Conservation (phyloP, 2,329 filamentous ascomycete species). For the Claviceps spartinae region DNA sequence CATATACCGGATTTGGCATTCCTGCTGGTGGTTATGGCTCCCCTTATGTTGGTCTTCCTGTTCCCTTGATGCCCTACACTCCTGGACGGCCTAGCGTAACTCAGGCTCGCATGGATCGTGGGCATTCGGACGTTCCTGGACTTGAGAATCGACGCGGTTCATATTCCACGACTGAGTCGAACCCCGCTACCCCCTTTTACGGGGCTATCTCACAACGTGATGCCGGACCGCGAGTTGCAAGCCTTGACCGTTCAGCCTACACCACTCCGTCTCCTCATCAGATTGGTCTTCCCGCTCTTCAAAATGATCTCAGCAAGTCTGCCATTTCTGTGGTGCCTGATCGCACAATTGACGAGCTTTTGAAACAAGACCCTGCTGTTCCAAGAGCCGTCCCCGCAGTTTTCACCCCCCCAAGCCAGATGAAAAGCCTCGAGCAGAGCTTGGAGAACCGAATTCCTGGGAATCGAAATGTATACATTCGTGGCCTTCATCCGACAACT, state of each 20-base stretch:
- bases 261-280: slow-evolving; percentile 55
- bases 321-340: slow-evolving; percentile 27
- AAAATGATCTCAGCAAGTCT: slow-evolving; percentile 29
- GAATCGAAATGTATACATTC: slow-evolving; percentile 97
- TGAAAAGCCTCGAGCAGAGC: slow-evolving; percentile 86
- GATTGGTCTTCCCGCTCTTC: slow-evolving; percentile 27
- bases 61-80: slow-evolving; percentile 35
- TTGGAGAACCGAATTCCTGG: slow-evolving; percentile 82
- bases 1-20: slow-evolving; percentile 20
- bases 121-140: slow-evolving; percentile 42
- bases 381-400: slow-evolving; percentile 82
- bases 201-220: slow-evolving; percentile 45
- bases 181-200: slow-evolving; percentile 52
- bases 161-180: slow-evolving; percentile 55
- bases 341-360: slow-evolving; percentile 46
- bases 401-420: slow-evolving; percentile 70
- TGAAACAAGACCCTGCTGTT: slow-evolving; percentile 66
- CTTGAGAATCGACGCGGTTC: slow-evolving; percentile 54
- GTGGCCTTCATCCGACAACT: slow-evolving; percentile 86
- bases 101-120: slow-evolving; percentile 33
- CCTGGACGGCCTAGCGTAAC: slow-evolving; percentile 33
- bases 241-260: slow-evolving; percentile 49
- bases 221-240: slow-evolving; percentile 43
- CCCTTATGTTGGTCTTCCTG: slow-evolving; percentile 23
- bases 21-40: slow-evolving; percentile 21